A percentile compares a stretch with the other conserved stretches of the same genome.
phyloP scores from a whole-genome alignment of 805 yeast genomes.

The Pichia californica region DNA sequence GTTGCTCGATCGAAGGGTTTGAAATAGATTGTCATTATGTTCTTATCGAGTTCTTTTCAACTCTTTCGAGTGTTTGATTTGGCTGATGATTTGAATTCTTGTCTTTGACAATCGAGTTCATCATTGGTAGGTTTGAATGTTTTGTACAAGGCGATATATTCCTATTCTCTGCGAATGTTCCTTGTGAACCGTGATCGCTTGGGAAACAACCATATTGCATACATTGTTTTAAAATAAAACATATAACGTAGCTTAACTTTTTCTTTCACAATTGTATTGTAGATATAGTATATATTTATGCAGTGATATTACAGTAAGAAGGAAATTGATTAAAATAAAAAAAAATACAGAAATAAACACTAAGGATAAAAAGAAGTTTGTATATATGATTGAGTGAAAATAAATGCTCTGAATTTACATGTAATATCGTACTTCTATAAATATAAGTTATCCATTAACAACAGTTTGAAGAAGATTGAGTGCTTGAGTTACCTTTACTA shows the following conservation, averaged over 20 bases:
- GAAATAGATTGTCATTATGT: slow-evolving; percentile 42
- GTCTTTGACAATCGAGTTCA: slow-evolving; percentile 51
- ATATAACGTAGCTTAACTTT: not conserved
- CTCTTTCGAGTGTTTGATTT: too few species aligned
- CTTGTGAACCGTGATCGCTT: slow-evolving; percentile 82
- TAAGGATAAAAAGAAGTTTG: too few species aligned
- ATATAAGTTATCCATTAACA: slow-evolving; percentile 20
- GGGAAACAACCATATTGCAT: slow-evolving; percentile 99
- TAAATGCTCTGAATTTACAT: too few species aligned
- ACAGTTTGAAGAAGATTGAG: slow-evolving; percentile 21
- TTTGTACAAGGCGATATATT: slow-evolving; percentile 83
- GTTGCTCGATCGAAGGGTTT: slow-evolving; percentile 97
- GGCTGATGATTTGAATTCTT: slow-evolving; percentile 18
- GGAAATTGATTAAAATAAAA: too few species aligned
- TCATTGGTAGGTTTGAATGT: slow-evolving; percentile 37
- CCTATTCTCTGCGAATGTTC: slow-evolving; percentile 98
- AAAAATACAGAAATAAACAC: too few species aligned
- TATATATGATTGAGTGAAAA: too few species aligned
- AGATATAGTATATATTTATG: too few species aligned
- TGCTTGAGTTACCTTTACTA: slow-evolving; percentile 14
- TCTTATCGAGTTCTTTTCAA: slow-evolving; percentile 6
- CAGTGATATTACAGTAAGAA: too few species aligned
- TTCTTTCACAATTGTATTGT: not conserved
- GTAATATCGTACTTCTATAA: too few species aligned
- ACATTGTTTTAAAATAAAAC: slow-evolving; percentile 44